Percentiles rank a stretch among this genome's conserved stretches.
These are phyloP conservation scores for Debaryomycetaceae sp. DNA, from an alignment of 1,139 yeast species.

Conservation along the genomic window DNA sequence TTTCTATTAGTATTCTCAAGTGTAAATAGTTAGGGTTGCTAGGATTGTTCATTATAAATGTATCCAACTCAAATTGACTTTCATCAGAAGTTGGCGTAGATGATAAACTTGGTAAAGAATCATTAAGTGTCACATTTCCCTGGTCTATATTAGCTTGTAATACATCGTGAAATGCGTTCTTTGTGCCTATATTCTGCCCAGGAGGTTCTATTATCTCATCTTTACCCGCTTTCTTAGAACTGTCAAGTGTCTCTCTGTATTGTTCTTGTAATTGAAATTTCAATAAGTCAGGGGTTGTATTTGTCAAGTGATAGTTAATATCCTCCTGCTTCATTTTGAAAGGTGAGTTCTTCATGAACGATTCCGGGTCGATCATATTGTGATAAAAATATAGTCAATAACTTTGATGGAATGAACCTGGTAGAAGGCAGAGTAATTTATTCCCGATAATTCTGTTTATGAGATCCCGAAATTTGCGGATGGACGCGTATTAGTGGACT, in stretches of 20 bases:
- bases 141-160: slow-evolving; percentile 33
- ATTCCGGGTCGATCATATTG: slow-evolving; percentile 32
- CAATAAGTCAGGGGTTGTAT: slow-evolving; percentile 42
- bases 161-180: slow-evolving; percentile 34
- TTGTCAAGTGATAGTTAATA: slow-evolving; percentile 24
- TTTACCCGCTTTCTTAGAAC: slow-evolving; percentile 11
- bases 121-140: slow-evolving; percentile 23
- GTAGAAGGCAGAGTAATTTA: background rate
- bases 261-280: slow-evolving; percentile 47
- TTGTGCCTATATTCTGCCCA: slow-evolving; percentile 4
- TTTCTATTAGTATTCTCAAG: slow-evolving; percentile 42
- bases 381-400: background rate
- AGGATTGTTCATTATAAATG: slow-evolving; percentile 13
- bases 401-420: background rate
- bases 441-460: background rate
- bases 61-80: slow-evolving; percentile 13
- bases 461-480: background rate
- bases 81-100: slow-evolving; percentile 17
- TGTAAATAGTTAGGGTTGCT: slow-evolving; percentile 33
- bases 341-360: slow-evolving; percentile 36
- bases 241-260: slow-evolving; percentile 26
- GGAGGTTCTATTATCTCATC: background rate
- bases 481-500: background rate
- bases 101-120: slow-evolving; percentile 15
- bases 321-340: slow-evolving; percentile 32